Conservation (phyloP, 768 basidiomycete species). For the Saitozyma podzolica region DNA sequence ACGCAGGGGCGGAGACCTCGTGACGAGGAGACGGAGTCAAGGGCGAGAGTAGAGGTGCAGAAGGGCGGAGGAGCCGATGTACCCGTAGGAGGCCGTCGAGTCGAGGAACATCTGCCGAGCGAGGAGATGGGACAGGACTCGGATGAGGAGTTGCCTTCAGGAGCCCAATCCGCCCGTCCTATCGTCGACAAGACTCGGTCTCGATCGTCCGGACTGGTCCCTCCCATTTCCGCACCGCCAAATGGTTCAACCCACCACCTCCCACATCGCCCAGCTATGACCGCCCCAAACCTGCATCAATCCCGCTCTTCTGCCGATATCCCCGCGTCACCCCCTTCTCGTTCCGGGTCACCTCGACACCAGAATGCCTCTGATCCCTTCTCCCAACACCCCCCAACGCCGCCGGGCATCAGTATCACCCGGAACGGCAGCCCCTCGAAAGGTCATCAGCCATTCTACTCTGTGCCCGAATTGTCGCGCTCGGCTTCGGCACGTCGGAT, state of each 20-base stretch:
- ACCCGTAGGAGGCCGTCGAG: neutral
- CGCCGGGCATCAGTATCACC: conserved; percentile 5
- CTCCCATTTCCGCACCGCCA: conserved; percentile 27
- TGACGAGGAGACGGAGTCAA: conserved; percentile 39
- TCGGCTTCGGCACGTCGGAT: conserved; percentile 3
- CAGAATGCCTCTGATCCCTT: conserved; percentile 40
- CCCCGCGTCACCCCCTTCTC: neutral
- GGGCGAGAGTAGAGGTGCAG: conserved; percentile 59
- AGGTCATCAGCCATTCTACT: conserved; percentile 41
- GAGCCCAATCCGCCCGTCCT: neutral
- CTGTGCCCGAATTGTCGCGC: conserved; percentile 40
- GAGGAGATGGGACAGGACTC: neutral
- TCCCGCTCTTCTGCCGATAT: neutral
- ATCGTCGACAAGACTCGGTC: conserved; percentile 1
- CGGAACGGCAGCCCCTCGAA: conserved; percentile 7
- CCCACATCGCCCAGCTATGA: neutral
- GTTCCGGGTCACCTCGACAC: conserved; percentile 6
- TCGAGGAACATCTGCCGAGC: no score
- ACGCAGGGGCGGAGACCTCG: conserved; percentile 71
- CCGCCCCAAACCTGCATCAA: neutral
- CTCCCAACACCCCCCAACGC: conserved; percentile 18
- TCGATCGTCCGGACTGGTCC: no score
- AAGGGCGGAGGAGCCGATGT: conserved; percentile 48
- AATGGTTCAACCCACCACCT: conserved; percentile 8
- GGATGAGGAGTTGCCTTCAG: conserved; percentile 7